These are phyloP conservation scores for Trypanosoma brucei DNA, from an alignment of 208 protist species.

Conservation along the genomic window DNA sequence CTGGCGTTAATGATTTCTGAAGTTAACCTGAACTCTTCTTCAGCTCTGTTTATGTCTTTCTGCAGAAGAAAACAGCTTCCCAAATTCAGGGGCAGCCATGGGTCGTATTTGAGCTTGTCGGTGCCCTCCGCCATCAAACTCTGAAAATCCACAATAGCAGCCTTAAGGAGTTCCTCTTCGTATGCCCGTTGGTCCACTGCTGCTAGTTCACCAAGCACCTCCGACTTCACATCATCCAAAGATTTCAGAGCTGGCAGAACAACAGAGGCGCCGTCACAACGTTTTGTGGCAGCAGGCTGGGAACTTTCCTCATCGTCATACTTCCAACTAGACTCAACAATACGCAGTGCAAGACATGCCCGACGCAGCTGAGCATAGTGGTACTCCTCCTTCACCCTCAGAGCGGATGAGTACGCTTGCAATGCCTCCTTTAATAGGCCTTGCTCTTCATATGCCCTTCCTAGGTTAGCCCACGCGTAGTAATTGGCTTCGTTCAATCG, in stretches of 20 bases:
- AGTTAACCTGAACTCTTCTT: constrained; percentile 55
- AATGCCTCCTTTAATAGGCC: constrained; percentile 66
- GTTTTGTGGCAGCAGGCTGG: constrained; percentile 4
- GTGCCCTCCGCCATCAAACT: constrained; percentile 27
- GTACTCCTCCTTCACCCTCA: constrained; percentile 77
- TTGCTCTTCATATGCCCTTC: constrained; percentile 83
- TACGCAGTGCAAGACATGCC: constrained; percentile 56
- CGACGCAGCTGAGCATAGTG: constrained; percentile 65
- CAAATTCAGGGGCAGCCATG: constrained; percentile 57
- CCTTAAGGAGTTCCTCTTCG: constrained; percentile 25
- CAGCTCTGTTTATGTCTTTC: constrained; percentile 52
- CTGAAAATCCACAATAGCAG: constrained; percentile 49
- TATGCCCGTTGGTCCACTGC: constrained; percentile 20
- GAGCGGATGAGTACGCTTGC: constrained; percentile 61
- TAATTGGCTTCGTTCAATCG: constrained; percentile 91
- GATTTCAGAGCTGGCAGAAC: constrained; percentile 10
- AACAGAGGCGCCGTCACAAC: neutral
- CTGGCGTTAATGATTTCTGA: constrained; percentile 58
- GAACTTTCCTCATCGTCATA: neutral
- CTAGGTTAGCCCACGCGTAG: constrained; percentile 89
- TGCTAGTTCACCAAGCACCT: constrained; percentile 30
- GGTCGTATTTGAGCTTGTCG: constrained; percentile 36
- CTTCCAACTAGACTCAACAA: constrained; percentile 28
- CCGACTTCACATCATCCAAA: constrained; percentile 34
- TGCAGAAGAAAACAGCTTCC: constrained; percentile 61